These are phyloP conservation scores for Tricholoma furcatifolium DNA, from an alignment of 768 basidiomycete genomes.

Conservation along the genomic window DNA sequence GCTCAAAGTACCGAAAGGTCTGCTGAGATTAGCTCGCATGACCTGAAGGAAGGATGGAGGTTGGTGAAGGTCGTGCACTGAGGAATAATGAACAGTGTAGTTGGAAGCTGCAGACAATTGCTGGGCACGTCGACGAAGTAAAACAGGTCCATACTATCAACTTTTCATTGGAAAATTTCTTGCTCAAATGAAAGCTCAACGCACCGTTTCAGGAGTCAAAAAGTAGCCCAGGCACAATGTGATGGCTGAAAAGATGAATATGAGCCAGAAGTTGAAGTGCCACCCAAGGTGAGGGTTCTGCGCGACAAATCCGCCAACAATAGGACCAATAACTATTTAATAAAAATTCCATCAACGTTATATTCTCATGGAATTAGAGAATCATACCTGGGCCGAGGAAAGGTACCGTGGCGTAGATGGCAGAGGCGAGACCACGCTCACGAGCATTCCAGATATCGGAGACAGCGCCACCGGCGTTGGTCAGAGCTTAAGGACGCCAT, in stretches of 20 bases:
- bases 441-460: constrained; percentile 58
- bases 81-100: constrained; percentile 42
- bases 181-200: constrained; percentile 10
- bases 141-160: constrained; percentile 55
- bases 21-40: constrained; percentile 47
- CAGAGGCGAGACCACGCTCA: constrained; percentile 59
- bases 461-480: constrained; percentile 58
- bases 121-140: constrained; percentile 51
- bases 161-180: not conserved
- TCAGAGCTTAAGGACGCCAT: constrained; percentile 40
- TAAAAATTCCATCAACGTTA: not conserved
- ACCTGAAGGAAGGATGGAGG: constrained; percentile 41
- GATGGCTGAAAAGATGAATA: constrained; percentile 50
- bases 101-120: constrained; percentile 41
- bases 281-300: constrained; percentile 48
- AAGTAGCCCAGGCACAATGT: constrained; percentile 46
- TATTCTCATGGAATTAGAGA: not conserved
- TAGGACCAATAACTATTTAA: constrained; percentile 55
- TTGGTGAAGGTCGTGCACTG: constrained; percentile 45
- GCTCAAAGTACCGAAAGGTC: constrained; percentile 49
- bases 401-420: constrained; percentile 56
- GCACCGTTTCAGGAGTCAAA: constrained; percentile 56
- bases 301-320: constrained; percentile 65
- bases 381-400: constrained; percentile 55
- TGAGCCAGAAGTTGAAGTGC: constrained; percentile 67